Evolutionary conservation across 768 basidiomycete species (phyloP).

Genomic region (Psilocybe subaeruginosa): DNA sequence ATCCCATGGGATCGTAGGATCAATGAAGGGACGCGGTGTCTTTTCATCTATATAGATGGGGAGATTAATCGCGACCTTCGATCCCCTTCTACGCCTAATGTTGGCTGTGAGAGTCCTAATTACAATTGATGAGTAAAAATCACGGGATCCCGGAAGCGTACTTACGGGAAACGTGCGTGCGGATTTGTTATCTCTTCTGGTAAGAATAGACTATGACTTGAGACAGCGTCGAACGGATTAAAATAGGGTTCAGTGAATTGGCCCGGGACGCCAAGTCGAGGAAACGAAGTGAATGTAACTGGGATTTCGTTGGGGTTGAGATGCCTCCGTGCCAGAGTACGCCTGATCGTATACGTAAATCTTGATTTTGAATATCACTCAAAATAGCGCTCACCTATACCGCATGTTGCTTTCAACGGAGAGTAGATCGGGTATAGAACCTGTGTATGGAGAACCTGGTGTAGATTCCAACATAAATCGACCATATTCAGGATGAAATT

Average conservation of each 20-base stretch:
- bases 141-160: slow-evolving; percentile 25
- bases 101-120: slow-evolving; percentile 95
- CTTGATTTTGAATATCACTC: background rate
- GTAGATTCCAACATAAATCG: slow-evolving; percentile 99
- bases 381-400: slow-evolving; percentile 60
- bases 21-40: slow-evolving; percentile 89
- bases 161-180: slow-evolving; percentile 97
- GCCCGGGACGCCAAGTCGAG: slow-evolving; percentile 85
- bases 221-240: slow-evolving; percentile 73
- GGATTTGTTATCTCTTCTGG: slow-evolving; percentile 97
- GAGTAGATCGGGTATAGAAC: slow-evolving; percentile 82
- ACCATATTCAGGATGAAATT: slow-evolving; percentile 98
- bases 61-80: slow-evolving; percentile 94
- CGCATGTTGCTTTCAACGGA: slow-evolving; percentile 95
- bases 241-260: slow-evolving; percentile 92
- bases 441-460: slow-evolving; percentile 93
- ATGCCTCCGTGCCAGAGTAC: slow-evolving; percentile 80
- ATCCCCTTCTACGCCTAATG: slow-evolving; percentile 86
- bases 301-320: slow-evolving; percentile 88
- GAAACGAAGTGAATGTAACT: slow-evolving; percentile 94
- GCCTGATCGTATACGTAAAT: slow-evolving; percentile 46
- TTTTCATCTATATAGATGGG: slow-evolving; percentile 89
- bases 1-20: slow-evolving; percentile 90
- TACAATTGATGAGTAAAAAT: slow-evolving; percentile 6
- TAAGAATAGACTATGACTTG: slow-evolving; percentile 92